Evolutionary conservation across 2,329 filamentous ascomycete species (phyloP).

Genomic region (Fusarium marasasianum): DNA sequence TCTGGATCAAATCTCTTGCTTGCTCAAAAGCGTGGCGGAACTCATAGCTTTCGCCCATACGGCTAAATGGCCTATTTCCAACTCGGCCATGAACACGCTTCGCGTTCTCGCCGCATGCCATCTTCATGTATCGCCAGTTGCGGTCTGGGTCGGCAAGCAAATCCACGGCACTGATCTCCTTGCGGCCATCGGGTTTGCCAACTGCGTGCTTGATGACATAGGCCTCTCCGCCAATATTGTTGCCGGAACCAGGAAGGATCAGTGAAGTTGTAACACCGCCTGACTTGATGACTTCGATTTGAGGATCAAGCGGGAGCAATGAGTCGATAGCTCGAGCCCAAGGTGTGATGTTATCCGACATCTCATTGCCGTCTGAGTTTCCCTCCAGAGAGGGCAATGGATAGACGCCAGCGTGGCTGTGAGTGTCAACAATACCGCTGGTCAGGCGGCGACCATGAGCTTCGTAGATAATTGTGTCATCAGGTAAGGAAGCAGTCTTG

Average conservation of each 20-base stretch:
- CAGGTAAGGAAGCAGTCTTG: slow-evolving; percentile 52
- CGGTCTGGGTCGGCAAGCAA: slow-evolving; percentile 73
- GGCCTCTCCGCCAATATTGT: slow-evolving; percentile 78
- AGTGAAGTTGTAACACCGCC: slow-evolving; percentile 77
- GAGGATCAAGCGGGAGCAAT: slow-evolving; percentile 69
- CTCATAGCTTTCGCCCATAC: slow-evolving; percentile 75
- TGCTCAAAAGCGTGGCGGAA: slow-evolving; percentile 75
- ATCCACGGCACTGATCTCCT: slow-evolving; percentile 70
- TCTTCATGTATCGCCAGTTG: slow-evolving; percentile 78
- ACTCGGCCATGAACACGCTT: slow-evolving; percentile 68
- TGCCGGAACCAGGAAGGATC: slow-evolving; percentile 74
- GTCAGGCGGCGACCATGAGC: slow-evolving; percentile 70
- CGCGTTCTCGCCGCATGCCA: slow-evolving; percentile 78
- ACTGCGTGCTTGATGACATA: slow-evolving; percentile 75
- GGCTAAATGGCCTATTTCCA: slow-evolving; percentile 64
- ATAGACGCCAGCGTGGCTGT: slow-evolving; percentile 71
- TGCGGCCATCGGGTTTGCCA: slow-evolving; percentile 66
- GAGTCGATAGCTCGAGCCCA: slow-evolving; percentile 74
- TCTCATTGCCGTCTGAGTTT: slow-evolving; percentile 70
- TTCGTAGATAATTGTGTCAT: slow-evolving; percentile 62
- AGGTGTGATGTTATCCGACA: slow-evolving; percentile 71
- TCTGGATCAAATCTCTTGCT: slow-evolving; percentile 63
- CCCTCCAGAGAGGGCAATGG: slow-evolving; percentile 65
- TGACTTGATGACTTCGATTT: slow-evolving; percentile 75
- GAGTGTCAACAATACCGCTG: slow-evolving; percentile 76